These are phyloP conservation scores for Herpotrichia juniperi DNA, from an alignment of 2,329 filamentous ascomycete genomes.

Conservation along the genomic window DNA sequence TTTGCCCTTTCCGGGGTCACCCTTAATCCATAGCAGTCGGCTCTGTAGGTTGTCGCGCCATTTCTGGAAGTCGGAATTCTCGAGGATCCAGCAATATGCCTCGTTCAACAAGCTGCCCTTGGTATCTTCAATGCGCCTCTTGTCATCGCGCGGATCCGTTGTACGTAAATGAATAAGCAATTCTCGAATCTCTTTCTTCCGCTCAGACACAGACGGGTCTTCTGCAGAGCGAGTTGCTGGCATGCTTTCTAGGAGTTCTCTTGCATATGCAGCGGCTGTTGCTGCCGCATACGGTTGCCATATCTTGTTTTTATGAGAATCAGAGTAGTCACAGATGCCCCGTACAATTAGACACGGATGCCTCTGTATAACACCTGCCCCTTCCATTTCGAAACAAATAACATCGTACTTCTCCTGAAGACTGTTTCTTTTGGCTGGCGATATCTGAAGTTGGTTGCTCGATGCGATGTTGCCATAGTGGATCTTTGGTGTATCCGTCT, in stretches of 20 bases:
- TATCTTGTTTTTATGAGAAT: constrained; percentile 26
- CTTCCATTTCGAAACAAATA: constrained; percentile 30
- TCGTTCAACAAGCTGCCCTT: too few species aligned
- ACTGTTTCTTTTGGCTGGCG: constrained; percentile 15
- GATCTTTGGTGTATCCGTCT: constrained; percentile 16
- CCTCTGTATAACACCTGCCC: constrained; percentile 19
- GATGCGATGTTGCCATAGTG: constrained; percentile 27
- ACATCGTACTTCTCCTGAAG: constrained; percentile 18
- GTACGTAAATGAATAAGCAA: constrained; percentile 8
- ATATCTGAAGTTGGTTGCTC: constrained; percentile 24
- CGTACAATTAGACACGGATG: constrained; percentile 23
- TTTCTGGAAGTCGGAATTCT: too few species aligned
- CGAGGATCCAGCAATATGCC: too few species aligned
- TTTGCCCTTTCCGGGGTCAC: too few species aligned
- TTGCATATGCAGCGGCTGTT: constrained; percentile 16
- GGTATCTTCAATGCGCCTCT: too few species aligned
- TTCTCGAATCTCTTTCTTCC: too few species aligned
- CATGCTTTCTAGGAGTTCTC: constrained; percentile 2
- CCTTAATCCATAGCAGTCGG: too few species aligned
- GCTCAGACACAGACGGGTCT: too few species aligned
- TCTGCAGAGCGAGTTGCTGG: too few species aligned
- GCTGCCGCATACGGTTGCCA: constrained; percentile 16
- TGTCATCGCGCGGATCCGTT: constrained; percentile 14
- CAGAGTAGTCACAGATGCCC: constrained; percentile 28
- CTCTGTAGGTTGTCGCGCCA: too few species aligned